A percentile compares a stretch with the other conserved stretches of the same genome.
Conservation (phyloP, 1,139 yeast genomes). For the Hansenula anomala region DNA sequence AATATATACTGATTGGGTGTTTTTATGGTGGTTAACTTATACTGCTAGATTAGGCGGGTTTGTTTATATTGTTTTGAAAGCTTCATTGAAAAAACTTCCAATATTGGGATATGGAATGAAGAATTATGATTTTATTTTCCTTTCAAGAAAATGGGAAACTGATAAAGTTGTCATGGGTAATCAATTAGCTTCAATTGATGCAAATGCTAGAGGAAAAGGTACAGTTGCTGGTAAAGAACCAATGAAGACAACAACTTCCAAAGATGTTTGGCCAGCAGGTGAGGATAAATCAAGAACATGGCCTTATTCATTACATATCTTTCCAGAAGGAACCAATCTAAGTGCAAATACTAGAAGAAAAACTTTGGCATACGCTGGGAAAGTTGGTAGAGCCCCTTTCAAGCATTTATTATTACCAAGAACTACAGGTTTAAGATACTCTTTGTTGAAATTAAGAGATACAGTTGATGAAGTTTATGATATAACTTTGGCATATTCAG, state of each 20-base stretch:
- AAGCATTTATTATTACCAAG: slow-evolving; percentile 76
- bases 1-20: slow-evolving; percentile 92
- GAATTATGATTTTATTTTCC: slow-evolving; percentile 70
- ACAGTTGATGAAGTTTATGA: slow-evolving; percentile 73
- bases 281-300: slow-evolving; percentile 25
- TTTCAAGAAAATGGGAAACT: slow-evolving; percentile 78
- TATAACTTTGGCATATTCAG: slow-evolving; percentile 77
- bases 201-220: slow-evolving; percentile 41
- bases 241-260: slow-evolving; percentile 15
- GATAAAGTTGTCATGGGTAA: slow-evolving; percentile 61
- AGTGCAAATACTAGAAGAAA: slow-evolving; percentile 58
- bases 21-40: slow-evolving; percentile 82
- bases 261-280: slow-evolving; percentile 37
- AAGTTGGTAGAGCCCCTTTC: slow-evolving; percentile 42
- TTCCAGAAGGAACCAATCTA: slow-evolving; percentile 94
- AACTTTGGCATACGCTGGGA: slow-evolving; percentile 52
- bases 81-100: slow-evolving; percentile 71
- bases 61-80: slow-evolving; percentile 70
- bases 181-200: slow-evolving; percentile 51
- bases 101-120: slow-evolving; percentile 86
- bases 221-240: slow-evolving; percentile 44
- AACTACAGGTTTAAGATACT: slow-evolving; percentile 69
- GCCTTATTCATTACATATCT: slow-evolving; percentile 58
- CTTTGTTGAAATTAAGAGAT: slow-evolving; percentile 53
- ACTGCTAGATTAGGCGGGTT: slow-evolving; percentile 61